Evolutionary conservation across 2,329 filamentous ascomycete species (phyloP), one percentile per base, ranked within the genome.

Genomic region (Botrytis porri): DNA sequence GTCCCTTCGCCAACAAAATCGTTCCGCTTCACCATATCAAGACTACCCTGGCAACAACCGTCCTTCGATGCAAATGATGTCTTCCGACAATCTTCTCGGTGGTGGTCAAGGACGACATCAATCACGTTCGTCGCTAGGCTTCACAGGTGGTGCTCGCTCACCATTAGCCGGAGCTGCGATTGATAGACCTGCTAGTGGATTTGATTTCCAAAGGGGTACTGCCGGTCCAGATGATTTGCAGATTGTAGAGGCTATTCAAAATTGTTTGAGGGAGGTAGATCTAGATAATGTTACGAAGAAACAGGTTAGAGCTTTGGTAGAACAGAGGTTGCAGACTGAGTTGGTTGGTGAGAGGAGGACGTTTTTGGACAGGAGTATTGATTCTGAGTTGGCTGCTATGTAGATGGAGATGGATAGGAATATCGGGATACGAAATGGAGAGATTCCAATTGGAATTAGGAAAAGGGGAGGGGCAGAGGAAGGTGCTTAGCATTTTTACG

Each of bases 271-370:
- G 25, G 95, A 98, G 79, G 94, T 98, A 0, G 95, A 99, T 82
- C 86, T 99, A 60, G 96, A 99, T 81, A 95, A 88, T n/a, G 93
- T 98, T 65, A 99, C 96, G 10, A 99, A 98, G 90, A 99, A 99
- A 85, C 95, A 98, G 84, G 92, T 96, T 73, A 88, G 93, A 69
- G 95, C 93, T 5, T 87, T 98, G 62, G 94, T 97, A 20, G 96
- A 99, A 84, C 94, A 98, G 85, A 89, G 95, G 79, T 84, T 99
- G 75, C 95, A 98, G 84, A 95, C 93, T 7, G 94, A 97, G 81
- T 86, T 98, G 73, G 86, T 88, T 0, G 95, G 94, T 35, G 95
- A 98, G 83, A 91, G 94, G 82, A 90, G 92, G 81, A 90, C 90
- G 25, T 98, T 97, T 84, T 89, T 98, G 85, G 95, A 98, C 84